Evolutionary conservation across 2,329 filamentous ascomycete genomes (phyloP), one percentile per base, ranked within the genome.

Genomic region (Colletotrichum sp.): DNA sequence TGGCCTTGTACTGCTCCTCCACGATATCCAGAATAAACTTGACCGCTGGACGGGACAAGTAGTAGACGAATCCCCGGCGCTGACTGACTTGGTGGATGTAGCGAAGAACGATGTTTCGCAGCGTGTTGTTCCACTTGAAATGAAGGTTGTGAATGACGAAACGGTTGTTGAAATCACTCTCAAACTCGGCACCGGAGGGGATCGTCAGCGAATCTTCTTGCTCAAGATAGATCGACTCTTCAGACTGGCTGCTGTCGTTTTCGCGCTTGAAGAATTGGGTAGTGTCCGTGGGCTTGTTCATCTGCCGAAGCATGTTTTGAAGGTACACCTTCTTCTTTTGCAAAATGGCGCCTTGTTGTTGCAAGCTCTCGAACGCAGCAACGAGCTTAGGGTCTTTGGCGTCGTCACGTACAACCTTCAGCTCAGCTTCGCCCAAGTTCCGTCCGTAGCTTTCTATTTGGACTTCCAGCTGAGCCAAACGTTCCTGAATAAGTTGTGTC

Each of bases 21-120:
- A 99, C 95, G 79, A 99, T 98, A 83, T 99, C 97, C 12, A 99
- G 88, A 74, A 99, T 99, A 83, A 99, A 99, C 82, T 99, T 99
- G 82, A 99, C 95, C 5, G 97, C 98, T 77, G 96, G 93, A 63
- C 96, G 92, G 13, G 98, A 99, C 86, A 99, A 94, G 85, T 99
- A 99, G 86, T 99, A 99, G 34, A 99, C 93, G 82, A 99, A 99
- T 68, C 97, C 98, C 79, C 97, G 93, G 67, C 97, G 92, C 85
- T 99, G 98, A 82, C 96, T 96, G 81, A 98, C 97, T 87, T 99
- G 97, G 82, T 99, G 97, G 78, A 97, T 98, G 83, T 99, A 99
- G 28, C 97, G 95, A 55, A 99, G 90, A 66, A 99, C 97, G 80
- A 98, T 98, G 82, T 99, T 99, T 75, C 97, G 93, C 48, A 99